Evolutionary conservation across 805 yeast species (phyloP).

Genomic region (Starmerella apicola): DNA sequence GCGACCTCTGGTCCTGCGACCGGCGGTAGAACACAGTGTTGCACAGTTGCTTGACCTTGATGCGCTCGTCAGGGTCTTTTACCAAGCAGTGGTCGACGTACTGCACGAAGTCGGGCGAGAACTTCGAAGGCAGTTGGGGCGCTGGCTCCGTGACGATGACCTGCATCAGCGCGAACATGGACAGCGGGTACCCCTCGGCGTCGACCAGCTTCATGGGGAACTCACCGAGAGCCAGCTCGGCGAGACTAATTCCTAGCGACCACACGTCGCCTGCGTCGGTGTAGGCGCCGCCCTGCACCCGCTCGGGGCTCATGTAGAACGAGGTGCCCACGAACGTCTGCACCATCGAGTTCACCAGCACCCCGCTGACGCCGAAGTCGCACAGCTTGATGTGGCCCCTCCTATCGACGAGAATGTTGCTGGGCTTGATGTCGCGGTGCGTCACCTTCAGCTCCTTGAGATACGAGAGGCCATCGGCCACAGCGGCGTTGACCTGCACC

Average conservation of each 20-base stretch:
- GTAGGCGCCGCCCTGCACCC: slow-evolving; percentile 89
- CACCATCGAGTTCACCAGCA: slow-evolving; percentile 83
- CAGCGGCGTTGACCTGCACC: slow-evolving; percentile 61
- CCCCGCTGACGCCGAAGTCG: slow-evolving; percentile 94
- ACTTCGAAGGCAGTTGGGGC: slow-evolving; percentile 47
- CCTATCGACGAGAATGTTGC: slow-evolving; percentile 78
- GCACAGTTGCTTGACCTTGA: slow-evolving; percentile 60
- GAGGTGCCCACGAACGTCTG: slow-evolving; percentile 98
- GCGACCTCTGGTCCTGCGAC: not conserved
- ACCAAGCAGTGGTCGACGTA: slow-evolving; percentile 65
- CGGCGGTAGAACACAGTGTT: slow-evolving; percentile 24
- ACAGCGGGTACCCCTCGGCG: slow-evolving; percentile 13
- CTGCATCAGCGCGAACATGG: slow-evolving; percentile 75
- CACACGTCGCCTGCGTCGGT: slow-evolving; percentile 95
- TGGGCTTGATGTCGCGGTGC: slow-evolving; percentile 93
- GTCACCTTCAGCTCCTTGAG: slow-evolving; percentile 77
- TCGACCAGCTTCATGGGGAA: slow-evolving; percentile 37
- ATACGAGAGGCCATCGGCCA: slow-evolving; percentile 69
- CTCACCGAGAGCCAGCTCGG: slow-evolving; percentile 76
- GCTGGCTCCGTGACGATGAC: slow-evolving; percentile 89
- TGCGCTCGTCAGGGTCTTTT: slow-evolving; percentile 54
- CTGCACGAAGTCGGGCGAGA: slow-evolving; percentile 40
- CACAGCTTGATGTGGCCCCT: slow-evolving; percentile 82
- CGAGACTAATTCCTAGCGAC: slow-evolving; percentile 85
- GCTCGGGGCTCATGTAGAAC: slow-evolving; percentile 94